Evolutionary conservation across 495 filamentous ascomycete species (phyloP).

Genomic region (Opeltia flavorubescens): DNA sequence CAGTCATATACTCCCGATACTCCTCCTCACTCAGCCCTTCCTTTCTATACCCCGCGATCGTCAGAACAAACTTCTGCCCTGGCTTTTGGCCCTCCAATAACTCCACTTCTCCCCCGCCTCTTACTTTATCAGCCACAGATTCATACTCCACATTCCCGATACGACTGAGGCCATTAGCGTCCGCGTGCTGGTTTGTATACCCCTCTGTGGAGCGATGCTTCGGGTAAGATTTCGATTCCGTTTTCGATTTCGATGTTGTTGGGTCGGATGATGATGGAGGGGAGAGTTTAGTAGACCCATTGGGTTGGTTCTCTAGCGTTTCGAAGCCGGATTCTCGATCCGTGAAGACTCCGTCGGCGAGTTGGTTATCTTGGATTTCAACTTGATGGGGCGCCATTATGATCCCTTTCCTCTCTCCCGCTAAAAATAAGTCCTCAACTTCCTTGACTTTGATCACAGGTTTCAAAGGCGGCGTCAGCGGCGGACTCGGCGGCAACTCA

Average conservation of each 20-base stretch:
- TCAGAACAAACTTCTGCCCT: conserved; percentile 8
- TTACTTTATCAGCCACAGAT: not conserved
- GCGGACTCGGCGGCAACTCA: not conserved
- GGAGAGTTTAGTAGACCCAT: not conserved
- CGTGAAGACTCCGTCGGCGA: not conserved
- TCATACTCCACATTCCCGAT: not conserved
- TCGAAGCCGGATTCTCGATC: not conserved
- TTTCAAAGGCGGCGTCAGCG: not conserved
- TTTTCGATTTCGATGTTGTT: too few relatives aligned
- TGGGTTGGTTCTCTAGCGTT: not conserved
- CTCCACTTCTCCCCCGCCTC: not conserved
- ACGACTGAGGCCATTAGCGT: not conserved
- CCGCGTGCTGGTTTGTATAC: not conserved
- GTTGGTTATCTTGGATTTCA: not conserved
- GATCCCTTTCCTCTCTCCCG: too few relatives aligned
- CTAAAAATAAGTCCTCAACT: too few relatives aligned
- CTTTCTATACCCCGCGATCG: conserved; percentile 28
- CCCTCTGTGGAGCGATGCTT: too few relatives aligned
- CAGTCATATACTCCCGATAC: conserved; percentile 25
- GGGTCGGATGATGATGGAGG: too few relatives aligned
- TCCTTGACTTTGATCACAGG: not conserved
- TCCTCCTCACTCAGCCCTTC: conserved; percentile 28
- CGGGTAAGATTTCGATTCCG: too few relatives aligned
- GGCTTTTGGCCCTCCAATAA: not conserved
- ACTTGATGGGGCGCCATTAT: not conserved